Evolutionary conservation across 2,329 filamentous ascomycete species (phyloP).

Genomic region (Nothomitra cinnamomea): DNA sequence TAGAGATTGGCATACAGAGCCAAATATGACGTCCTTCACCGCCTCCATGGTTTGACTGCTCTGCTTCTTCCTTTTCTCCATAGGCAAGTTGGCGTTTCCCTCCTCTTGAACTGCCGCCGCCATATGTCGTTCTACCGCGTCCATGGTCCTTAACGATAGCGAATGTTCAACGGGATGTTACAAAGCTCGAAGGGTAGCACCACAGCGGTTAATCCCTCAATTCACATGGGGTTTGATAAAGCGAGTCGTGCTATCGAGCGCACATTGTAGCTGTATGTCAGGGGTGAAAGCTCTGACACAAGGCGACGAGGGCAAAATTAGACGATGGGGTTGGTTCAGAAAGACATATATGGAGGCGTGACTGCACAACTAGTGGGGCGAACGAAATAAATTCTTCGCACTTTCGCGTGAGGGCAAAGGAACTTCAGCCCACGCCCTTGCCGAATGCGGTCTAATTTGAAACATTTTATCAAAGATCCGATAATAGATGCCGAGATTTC

Average conservation of each 20-base stretch:
- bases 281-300: background rate
- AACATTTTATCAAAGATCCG: too few relatives aligned
- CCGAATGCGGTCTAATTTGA: too few relatives aligned
- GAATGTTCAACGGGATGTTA: background rate
- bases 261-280: background rate
- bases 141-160: background rate
- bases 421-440: too few relatives aligned
- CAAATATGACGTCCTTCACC: slow-evolving; percentile 73
- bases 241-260: background rate
- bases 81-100: background rate
- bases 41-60: slow-evolving; percentile 41
- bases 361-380: too few relatives aligned
- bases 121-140: background rate
- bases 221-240: background rate
- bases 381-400: too few relatives aligned
- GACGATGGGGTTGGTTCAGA: background rate
- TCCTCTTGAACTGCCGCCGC: background rate
- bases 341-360: too few relatives aligned
- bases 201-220: background rate
- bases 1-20: slow-evolving; percentile 46
- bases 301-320: background rate
- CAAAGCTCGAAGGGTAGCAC: background rate
- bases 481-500: too few relatives aligned
- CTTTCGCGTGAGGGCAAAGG: too few relatives aligned
- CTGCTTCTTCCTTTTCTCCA: background rate